Conservation (phyloP, 2,329 filamentous ascomycete species). For the Ceratocystis variospora region DNA sequence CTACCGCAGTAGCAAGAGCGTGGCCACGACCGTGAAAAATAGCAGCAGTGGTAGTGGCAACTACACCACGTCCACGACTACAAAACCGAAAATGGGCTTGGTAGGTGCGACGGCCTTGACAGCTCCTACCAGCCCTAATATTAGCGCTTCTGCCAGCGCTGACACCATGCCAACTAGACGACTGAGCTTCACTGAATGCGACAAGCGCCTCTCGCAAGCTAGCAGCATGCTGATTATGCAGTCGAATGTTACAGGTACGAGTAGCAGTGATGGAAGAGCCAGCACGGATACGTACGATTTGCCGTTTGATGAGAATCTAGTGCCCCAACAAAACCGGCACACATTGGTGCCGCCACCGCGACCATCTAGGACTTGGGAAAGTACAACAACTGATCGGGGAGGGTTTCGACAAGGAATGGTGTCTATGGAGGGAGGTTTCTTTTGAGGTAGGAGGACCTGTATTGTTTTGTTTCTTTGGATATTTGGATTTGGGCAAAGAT, state of each 20-base stretch:
- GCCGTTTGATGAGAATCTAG: conserved; percentile 11
- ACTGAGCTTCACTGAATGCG: conserved; percentile 48
- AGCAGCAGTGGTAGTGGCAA: neutral
- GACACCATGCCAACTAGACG: conserved; percentile 35
- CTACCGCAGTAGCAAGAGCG: neutral
- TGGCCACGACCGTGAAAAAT: conserved; percentile 23
- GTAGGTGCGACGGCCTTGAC: neutral
- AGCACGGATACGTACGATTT: conserved; percentile 15
- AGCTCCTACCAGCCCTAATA: neutral
- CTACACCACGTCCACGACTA: neutral
- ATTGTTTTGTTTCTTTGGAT: conserved; percentile 10
- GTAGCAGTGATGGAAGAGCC: conserved; percentile 30
- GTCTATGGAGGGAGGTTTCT: conserved; percentile 14
- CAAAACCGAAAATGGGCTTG: neutral
- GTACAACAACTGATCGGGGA: neutral
- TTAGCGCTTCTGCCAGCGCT: neutral
- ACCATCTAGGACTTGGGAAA: conserved; percentile 13
- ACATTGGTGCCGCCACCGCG: conserved; percentile 15
- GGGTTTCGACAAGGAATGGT: conserved; percentile 9
- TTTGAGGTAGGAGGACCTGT: neutral
- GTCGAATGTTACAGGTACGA: conserved; percentile 39
- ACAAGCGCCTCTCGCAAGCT: conserved; percentile 46
- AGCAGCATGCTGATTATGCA: conserved; percentile 47
- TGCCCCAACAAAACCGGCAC: neutral
- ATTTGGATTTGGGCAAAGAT: neutral